phyloP scores from a whole-genome alignment of 2,329 filamentous ascomycete species.

The Elsinoe australis region DNA sequence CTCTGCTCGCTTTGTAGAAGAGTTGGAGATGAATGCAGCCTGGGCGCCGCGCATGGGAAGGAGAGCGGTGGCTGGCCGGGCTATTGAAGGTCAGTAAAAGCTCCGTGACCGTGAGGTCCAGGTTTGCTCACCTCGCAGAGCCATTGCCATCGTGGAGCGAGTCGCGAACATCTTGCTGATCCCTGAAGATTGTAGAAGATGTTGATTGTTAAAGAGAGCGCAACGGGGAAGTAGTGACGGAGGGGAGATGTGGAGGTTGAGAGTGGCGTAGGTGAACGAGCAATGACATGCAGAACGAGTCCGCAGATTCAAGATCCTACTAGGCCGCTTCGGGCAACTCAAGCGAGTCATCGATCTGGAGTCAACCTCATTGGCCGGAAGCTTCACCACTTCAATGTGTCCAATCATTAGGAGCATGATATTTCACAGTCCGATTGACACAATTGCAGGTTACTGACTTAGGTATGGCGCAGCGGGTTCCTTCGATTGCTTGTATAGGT shows the following conservation, averaged over 20 bases:
- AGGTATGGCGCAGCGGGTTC: slow-evolving; percentile 46
- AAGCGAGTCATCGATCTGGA: background rate
- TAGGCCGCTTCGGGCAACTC: background rate
- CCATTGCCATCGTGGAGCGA: slow-evolving; percentile 46
- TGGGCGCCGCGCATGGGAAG: slow-evolving; percentile 54
- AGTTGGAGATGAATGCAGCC: slow-evolving; percentile 58
- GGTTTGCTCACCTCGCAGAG: slow-evolving; percentile 45
- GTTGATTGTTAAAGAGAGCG: too few relatives aligned
- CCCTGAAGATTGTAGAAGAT: too few relatives aligned
- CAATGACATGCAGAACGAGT: slow-evolving; percentile 18
- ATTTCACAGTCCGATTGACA: too few relatives aligned
- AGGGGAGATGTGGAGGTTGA: slow-evolving; percentile 5
- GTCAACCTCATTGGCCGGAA: slow-evolving; percentile 1
- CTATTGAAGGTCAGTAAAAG: slow-evolving; percentile 36
- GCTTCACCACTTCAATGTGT: background rate
- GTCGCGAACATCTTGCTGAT: slow-evolving; percentile 47
- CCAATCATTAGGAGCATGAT: background rate
- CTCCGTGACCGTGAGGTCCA: background rate
- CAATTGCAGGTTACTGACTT: too few relatives aligned
- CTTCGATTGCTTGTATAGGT: slow-evolving; percentile 86
- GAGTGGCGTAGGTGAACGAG: slow-evolving; percentile 10
- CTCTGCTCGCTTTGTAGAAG: slow-evolving; percentile 56
- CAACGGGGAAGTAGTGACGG: slow-evolving; percentile 18
- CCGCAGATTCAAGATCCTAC: slow-evolving; percentile 8
- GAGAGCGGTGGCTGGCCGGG: slow-evolving; percentile 57